Base-by-base conservation (phyloP, 495 filamentous ascomycete species). In the Lophiostoma macrostomum region DNA sequence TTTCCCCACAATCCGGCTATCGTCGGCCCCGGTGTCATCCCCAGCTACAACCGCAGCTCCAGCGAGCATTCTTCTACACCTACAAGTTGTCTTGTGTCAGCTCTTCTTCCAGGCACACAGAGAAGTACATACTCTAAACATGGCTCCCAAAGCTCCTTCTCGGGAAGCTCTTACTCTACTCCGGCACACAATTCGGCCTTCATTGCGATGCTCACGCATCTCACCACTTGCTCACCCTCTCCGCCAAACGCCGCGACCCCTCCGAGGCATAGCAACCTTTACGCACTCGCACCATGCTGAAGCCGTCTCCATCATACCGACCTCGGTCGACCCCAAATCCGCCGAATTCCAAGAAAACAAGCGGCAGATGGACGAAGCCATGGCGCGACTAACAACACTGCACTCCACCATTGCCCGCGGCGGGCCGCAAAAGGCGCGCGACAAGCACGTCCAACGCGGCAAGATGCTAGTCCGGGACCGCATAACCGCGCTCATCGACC, bases 401-500 rank as follows among this genome's bases (percentile, higher is more conserved):
- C 91, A 95, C 37, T 67, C 69, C 18, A 80, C 74, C 52, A 86
- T 88, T 36, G 78, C 85, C 20, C 73, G 79, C 55, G 93, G 93
- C 22, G 93, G 94, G 0, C 70, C 88, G 0, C 75, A 81, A 56
- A 95, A 95, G 64, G 88, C 94, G 4, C 76, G 87, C 43, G 82
- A 95, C 49, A 98, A 96, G 70, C 93, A 97, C 68, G 66, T 94
- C 22, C 80, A 78, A 19, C 75, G 91, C 32, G 87, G 88, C 43
- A 97, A 96, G 76, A 96, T 98, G 93, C 76, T 98, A 13, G 86
- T 90, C 0, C 76, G 93, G 50, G 94, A 98, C 61, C 85, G 93
- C 6, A 80, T 98, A 23, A 87, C 90, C 0, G 84, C 89, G 1
- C 72, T 98, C 46, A 80, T 96, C 47, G 93, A 98, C 65, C 84